These are phyloP conservation scores for Ballota nigra DNA, from an alignment of 257 asterid genomes.

Conservation along the genomic window DNA sequence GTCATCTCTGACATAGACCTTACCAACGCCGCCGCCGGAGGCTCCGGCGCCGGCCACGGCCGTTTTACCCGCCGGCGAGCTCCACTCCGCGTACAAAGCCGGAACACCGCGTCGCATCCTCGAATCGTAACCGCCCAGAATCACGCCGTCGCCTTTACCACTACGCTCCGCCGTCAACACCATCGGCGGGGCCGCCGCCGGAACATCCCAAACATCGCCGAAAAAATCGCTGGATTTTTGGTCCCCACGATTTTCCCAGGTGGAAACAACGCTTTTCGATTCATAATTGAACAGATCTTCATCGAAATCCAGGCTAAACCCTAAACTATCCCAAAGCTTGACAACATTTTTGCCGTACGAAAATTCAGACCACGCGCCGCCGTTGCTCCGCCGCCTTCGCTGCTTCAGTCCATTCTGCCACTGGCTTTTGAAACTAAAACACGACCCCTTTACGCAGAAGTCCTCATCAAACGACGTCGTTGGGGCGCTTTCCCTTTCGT, in stretches of 20 bases:
- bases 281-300: slow-evolving; percentile 43
- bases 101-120: slow-evolving; percentile 53
- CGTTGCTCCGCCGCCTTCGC: slow-evolving; percentile 30
- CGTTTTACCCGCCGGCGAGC: slow-evolving; percentile 21
- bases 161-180: slow-evolving; percentile 47
- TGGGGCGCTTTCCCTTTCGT: slow-evolving; percentile 29
- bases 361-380: slow-evolving; percentile 48
- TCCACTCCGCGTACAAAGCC: slow-evolving; percentile 71
- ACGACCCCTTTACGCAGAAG: slow-evolving; percentile 46
- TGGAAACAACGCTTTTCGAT: slow-evolving; percentile 49
- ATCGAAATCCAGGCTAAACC: slow-evolving; percentile 58
- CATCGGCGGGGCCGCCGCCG: slow-evolving; percentile 31
- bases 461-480: slow-evolving; percentile 49
- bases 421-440: slow-evolving; percentile 17
- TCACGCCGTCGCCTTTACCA: slow-evolving; percentile 41
- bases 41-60: slow-evolving; percentile 26
- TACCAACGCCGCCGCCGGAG: slow-evolving; percentile 31
- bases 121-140: slow-evolving; percentile 58
- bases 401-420: slow-evolving; percentile 39
- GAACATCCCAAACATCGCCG: slow-evolving; percentile 21
- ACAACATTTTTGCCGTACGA: slow-evolving; percentile 66
- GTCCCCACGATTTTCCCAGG: slow-evolving; percentile 47
- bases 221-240: slow-evolving; percentile 14
- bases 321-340: slow-evolving; percentile 82
- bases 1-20: slow-evolving; percentile 63